Conservation (phyloP, 495 filamentous ascomycete species). For the Cercophora samala region DNA sequence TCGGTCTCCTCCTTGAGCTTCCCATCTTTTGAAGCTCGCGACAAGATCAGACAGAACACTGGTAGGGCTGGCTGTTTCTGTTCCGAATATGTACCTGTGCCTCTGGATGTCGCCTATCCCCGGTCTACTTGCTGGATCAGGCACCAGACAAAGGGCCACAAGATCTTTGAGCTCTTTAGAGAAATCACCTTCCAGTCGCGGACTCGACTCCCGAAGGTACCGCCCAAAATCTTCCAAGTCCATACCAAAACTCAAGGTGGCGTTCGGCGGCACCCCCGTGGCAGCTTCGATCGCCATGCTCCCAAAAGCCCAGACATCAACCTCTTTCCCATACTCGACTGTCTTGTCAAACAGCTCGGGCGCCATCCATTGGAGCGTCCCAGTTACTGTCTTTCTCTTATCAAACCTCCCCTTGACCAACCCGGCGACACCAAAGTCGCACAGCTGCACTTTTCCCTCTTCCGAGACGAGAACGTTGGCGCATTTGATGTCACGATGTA, state of each 20-base stretch:
- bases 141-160: conserved; percentile 74
- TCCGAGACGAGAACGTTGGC: conserved; percentile 91
- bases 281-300: conserved; percentile 90
- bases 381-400: conserved; percentile 89
- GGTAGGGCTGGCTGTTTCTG: conserved; percentile 65
- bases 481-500: conserved; percentile 95
- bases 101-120: conserved; percentile 61
- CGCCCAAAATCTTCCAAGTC: conserved; percentile 49
- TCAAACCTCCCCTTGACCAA: conserved; percentile 76
- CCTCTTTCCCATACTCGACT: conserved; percentile 59
- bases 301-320: conserved; percentile 96
- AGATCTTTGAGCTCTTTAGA: conserved; percentile 70
- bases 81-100: conserved; percentile 61
- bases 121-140: conserved; percentile 70
- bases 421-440: conserved; percentile 93
- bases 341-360: conserved; percentile 70
- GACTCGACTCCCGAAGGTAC: conserved; percentile 58
- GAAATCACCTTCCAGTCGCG: conserved; percentile 74
- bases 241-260: conserved; percentile 48
- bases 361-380: conserved; percentile 96
- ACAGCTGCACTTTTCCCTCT: conserved; percentile 80
- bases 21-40: conserved; percentile 79
- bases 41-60: conserved; percentile 68
- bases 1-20: conserved; percentile 74
- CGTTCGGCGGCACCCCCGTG: conserved; percentile 75